phyloP scores from a whole-genome alignment of 2,329 filamentous ascomycete species.

The Beauveria rudraprayagi region DNA sequence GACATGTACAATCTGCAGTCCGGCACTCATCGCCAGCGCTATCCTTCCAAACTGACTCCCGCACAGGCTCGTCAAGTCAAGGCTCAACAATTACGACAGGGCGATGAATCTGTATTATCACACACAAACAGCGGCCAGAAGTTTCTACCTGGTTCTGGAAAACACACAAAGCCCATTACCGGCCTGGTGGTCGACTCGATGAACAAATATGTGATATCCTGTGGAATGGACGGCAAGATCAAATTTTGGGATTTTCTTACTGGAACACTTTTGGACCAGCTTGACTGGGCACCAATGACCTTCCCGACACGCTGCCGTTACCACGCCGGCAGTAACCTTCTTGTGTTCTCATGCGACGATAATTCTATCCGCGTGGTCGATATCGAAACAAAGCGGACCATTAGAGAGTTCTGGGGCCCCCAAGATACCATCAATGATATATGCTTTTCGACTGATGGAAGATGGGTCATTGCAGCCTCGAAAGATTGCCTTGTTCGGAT shows the following conservation, averaged over 20 bases:
- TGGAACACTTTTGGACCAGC: constrained; percentile 68
- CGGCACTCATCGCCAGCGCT: constrained; percentile 77
- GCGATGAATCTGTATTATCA: constrained; percentile 48
- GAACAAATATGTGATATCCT: constrained; percentile 79
- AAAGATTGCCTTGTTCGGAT: constrained; percentile 73
- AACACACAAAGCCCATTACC: constrained; percentile 74
- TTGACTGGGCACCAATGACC: constrained; percentile 72
- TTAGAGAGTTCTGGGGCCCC: constrained; percentile 87
- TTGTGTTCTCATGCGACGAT: constrained; percentile 86
- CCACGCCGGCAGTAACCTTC: constrained; percentile 72
- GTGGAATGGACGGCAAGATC: constrained; percentile 80
- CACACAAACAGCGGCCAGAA: constrained; percentile 35
- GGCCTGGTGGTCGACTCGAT: constrained; percentile 84
- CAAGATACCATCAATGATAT: constrained; percentile 68
- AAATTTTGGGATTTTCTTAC: constrained; percentile 98
- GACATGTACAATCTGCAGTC: constrained; percentile 98
- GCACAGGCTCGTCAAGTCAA: constrained; percentile 71
- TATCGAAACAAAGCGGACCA: constrained; percentile 79
- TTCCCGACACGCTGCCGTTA: constrained; percentile 71
- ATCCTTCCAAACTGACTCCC: constrained; percentile 70
- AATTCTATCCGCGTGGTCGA: constrained; percentile 82
- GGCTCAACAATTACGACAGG: constrained; percentile 52
- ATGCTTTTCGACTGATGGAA: constrained; percentile 84
- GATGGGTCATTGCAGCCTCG: constrained; percentile 86
- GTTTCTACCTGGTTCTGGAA: constrained; percentile 51